phyloP scores from a whole-genome alignment of 2,329 filamentous ascomycete genomes.

The Paraconiothyrium brasiliense region DNA sequence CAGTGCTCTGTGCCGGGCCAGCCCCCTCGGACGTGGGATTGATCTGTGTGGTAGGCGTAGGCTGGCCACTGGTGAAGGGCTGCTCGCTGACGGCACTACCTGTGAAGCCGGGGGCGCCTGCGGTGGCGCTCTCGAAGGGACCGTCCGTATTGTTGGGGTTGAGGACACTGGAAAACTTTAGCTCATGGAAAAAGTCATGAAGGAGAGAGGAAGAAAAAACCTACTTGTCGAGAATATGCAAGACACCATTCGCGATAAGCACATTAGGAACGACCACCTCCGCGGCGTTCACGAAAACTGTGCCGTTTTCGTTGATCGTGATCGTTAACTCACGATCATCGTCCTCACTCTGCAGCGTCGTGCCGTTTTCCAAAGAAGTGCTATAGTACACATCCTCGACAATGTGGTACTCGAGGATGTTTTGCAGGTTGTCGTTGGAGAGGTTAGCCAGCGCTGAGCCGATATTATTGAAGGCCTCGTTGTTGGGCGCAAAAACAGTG shows the following conservation, averaged over 20 bases:
- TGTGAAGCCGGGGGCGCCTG: slow-evolving; percentile 63
- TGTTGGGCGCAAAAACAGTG: slow-evolving; percentile 72
- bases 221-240: slow-evolving; percentile 63
- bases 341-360: slow-evolving; percentile 44
- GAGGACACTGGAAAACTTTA: slow-evolving; percentile 55
- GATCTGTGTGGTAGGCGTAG: slow-evolving; percentile 55
- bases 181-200: too few species aligned
- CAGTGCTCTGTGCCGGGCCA: slow-evolving; percentile 35
- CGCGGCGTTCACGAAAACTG: slow-evolving; percentile 57
- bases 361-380: slow-evolving; percentile 54
- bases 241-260: slow-evolving; percentile 56
- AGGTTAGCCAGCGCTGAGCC: slow-evolving; percentile 62
- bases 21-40: slow-evolving; percentile 45
- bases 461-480: slow-evolving; percentile 67
- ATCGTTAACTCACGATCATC: slow-evolving; percentile 53
- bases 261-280: slow-evolving; percentile 54
- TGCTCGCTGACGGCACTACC: slow-evolving; percentile 59
- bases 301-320: slow-evolving; percentile 42
- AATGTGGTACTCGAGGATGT: slow-evolving; percentile 72
- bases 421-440: slow-evolving; percentile 57
- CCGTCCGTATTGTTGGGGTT: slow-evolving; percentile 61
- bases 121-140: slow-evolving; percentile 55
- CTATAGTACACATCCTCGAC: slow-evolving; percentile 67
- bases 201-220: slow-evolving; percentile 12
- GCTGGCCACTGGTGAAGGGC: slow-evolving; percentile 66